Percentiles rank a stretch among this genome's conserved stretches.
Evolutionary conservation across 495 filamentous ascomycete species (phyloP).

Genomic region (Penicillium coprophilum): DNA sequence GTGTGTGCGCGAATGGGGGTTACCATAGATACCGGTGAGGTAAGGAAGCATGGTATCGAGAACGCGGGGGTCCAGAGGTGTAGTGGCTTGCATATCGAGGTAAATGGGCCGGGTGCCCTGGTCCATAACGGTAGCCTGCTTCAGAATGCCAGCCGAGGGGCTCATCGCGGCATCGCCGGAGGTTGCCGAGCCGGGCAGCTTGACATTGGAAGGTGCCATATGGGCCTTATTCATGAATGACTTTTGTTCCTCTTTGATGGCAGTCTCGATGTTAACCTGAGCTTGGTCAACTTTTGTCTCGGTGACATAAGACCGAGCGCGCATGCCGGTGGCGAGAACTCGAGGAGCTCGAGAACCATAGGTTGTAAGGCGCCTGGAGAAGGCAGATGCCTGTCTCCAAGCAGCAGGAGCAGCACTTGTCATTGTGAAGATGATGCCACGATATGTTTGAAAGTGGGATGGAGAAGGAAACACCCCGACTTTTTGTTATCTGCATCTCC

Average conservation of each 20-base stretch:
- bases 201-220: constrained; percentile 50
- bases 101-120: constrained; percentile 94
- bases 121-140: constrained; percentile 91
- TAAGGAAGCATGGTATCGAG: constrained; percentile 96
- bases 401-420: constrained; percentile 67
- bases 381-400: constrained; percentile 76
- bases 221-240: constrained; percentile 73
- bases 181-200: constrained; percentile 57
- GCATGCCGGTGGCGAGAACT: constrained; percentile 36
- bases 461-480: constrained; percentile 11
- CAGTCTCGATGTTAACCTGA: constrained; percentile 77
- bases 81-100: constrained; percentile 97
- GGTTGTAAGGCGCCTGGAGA: constrained; percentile 53
- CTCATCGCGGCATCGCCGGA: constrained; percentile 70
- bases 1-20: constrained; percentile 95
- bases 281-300: constrained; percentile 76
- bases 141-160: constrained; percentile 83
- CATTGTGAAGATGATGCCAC: constrained; percentile 53
- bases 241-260: constrained; percentile 80
- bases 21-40: constrained; percentile 90
- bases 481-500: constrained; percentile 10
- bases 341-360: constrained; percentile 48
- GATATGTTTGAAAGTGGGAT: constrained; percentile 25
- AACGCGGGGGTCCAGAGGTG: constrained; percentile 91
- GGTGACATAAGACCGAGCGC: constrained; percentile 72